These are phyloP conservation scores for Effrenium voratum DNA, from an alignment of 73 alveolate species.

Conservation along the genomic window DNA sequence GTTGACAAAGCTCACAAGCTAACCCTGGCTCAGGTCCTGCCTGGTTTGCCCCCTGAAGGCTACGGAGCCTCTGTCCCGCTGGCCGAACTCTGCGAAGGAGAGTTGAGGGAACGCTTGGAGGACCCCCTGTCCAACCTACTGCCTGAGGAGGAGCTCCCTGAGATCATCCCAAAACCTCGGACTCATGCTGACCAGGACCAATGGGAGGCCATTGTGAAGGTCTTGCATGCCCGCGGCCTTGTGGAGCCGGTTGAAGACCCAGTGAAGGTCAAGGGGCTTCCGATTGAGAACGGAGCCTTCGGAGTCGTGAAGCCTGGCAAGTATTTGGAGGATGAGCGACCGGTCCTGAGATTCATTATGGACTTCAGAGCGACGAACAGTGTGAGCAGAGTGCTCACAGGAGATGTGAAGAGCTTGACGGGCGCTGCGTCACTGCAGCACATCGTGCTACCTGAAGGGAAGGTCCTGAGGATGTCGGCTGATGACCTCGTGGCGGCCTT, in stretches of 20 bases:
- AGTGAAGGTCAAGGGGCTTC: neutral
- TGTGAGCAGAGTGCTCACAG: neutral
- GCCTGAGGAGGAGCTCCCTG: neutral
- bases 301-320: constrained; percentile 38
- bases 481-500: constrained; percentile 28
- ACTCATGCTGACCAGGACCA: neutral
- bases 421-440: neutral
- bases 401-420: constrained; percentile 2
- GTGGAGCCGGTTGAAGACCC: neutral
- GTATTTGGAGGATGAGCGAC: neutral
- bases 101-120: too few relatives aligned
- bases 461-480: neutral
- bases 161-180: neutral
- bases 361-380: neutral
- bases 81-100: too few relatives aligned
- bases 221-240: neutral
- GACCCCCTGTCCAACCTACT: too few relatives aligned
- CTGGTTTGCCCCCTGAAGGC: too few relatives aligned
- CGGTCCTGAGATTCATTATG: neutral
- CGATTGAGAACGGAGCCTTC: neutral
- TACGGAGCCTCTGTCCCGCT: too few relatives aligned
- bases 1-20: too few relatives aligned
- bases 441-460: neutral
- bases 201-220: neutral
- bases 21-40: too few relatives aligned